phyloP scores from a whole-genome alignment of 2,329 filamentous ascomycete species.

The Penicillium sp. region DNA sequence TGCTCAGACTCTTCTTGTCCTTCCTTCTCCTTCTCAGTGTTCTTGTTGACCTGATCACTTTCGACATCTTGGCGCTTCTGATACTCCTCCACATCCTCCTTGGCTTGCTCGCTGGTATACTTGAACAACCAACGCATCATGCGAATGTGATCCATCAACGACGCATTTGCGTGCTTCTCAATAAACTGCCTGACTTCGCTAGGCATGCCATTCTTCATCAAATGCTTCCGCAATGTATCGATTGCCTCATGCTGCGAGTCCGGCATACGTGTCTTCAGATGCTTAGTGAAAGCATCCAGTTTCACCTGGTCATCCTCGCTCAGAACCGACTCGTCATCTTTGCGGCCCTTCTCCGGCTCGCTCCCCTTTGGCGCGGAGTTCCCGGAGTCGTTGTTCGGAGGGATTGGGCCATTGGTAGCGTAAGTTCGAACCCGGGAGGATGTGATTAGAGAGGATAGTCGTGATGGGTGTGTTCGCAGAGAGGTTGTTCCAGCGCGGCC shows the following conservation, averaged over 20 bases:
- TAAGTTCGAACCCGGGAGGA: conserved; percentile 42
- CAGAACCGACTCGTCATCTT: conserved; percentile 42
- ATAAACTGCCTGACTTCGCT: conserved; percentile 66
- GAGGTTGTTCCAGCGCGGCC: conserved; percentile 51
- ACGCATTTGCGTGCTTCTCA: conserved; percentile 54
- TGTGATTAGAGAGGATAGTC: conserved; percentile 40
- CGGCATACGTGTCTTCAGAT: conserved; percentile 62
- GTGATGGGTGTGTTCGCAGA: conserved; percentile 41
- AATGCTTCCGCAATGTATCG: conserved; percentile 60
- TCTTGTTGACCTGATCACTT: conserved; percentile 14
- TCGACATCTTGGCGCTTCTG: conserved; percentile 32
- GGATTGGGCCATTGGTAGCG: conserved; percentile 49
- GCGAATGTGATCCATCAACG: conserved; percentile 61
- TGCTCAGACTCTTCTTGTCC: conserved; percentile 23
- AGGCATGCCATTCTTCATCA: conserved; percentile 71
- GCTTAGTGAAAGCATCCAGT: conserved; percentile 59
- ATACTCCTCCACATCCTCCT: conserved; percentile 35
- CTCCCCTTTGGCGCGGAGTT: conserved; percentile 41
- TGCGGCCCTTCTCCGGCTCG: conserved; percentile 43
- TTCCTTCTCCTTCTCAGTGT: conserved; percentile 40
- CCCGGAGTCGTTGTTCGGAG: conserved; percentile 41
- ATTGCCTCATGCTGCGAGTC: conserved; percentile 62
- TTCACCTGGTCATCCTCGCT: conserved; percentile 58
- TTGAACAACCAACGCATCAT: conserved; percentile 59
- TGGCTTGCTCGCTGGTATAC: conserved; percentile 54